Percentiles rank a stretch among this genome's conserved stretches.
Evolutionary conservation across 768 basidiomycete genomes (phyloP).

Genomic region (Heimioporus sp.): DNA sequence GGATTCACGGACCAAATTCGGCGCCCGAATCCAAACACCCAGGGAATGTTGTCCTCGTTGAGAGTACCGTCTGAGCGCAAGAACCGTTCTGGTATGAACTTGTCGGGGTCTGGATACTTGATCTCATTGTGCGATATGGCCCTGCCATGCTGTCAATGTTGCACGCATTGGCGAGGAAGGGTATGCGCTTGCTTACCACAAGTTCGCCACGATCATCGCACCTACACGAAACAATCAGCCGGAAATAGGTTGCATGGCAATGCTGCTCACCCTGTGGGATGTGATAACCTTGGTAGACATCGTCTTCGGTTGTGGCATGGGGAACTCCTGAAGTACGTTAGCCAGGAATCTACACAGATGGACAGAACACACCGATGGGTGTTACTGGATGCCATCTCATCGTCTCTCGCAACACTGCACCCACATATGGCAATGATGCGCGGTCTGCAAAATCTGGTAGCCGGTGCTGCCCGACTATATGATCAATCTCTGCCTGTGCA

Average conservation of each 20-base stretch:
- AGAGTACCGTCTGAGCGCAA: slow-evolving; percentile 18
- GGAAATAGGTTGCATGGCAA: not conserved
- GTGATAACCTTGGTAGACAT: slow-evolving; percentile 34
- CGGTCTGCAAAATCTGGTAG: slow-evolving; percentile 33
- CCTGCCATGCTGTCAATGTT: slow-evolving; percentile 22
- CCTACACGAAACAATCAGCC: slow-evolving; percentile 1
- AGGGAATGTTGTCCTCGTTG: slow-evolving; percentile 9
- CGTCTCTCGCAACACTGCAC: slow-evolving; percentile 33
- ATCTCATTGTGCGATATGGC: slow-evolving; percentile 39
- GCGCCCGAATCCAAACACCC: slow-evolving; percentile 21
- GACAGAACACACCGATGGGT: slow-evolving; percentile 19
- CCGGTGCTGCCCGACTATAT: slow-evolving; percentile 24
- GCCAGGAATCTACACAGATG: not conserved
- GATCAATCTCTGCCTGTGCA: slow-evolving; percentile 33
- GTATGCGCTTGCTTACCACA: slow-evolving; percentile 4
- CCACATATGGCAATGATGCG: slow-evolving; percentile 32
- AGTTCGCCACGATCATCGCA: slow-evolving; percentile 6
- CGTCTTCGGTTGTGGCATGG: slow-evolving; percentile 36
- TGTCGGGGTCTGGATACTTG: slow-evolving; percentile 31
- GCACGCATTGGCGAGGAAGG: not conserved
- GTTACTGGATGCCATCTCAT: slow-evolving; percentile 27
- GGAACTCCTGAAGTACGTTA: slow-evolving; percentile 34
- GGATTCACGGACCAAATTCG: slow-evolving; percentile 16
- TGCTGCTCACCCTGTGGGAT: slow-evolving; percentile 26
- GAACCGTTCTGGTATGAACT: slow-evolving; percentile 41